phyloP scores from a whole-genome alignment of 345 rosid genomes.

The Eucalyptus grandis region DNA sequence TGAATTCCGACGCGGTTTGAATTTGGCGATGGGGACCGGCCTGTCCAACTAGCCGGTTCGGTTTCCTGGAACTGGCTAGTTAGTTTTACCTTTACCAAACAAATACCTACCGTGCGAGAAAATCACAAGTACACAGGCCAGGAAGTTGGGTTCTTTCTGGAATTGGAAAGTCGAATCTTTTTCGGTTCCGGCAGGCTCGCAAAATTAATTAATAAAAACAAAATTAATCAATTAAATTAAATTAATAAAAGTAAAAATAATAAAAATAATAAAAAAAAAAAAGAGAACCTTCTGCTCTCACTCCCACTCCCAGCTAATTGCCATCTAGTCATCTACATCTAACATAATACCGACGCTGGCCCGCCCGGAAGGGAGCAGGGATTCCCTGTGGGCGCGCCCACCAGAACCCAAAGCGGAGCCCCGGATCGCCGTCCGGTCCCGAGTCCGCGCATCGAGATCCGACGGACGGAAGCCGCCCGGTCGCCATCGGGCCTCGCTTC shows the following conservation, averaged over 20 bases:
- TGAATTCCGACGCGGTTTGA: not conserved
- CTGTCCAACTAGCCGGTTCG: not conserved
- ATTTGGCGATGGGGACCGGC: not conserved
- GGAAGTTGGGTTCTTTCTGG: not conserved
- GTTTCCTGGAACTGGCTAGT: not conserved
- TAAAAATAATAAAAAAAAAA: not conserved
- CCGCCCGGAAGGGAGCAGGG: not conserved
- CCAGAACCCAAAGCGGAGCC: not conserved
- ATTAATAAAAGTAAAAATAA: not conserved
- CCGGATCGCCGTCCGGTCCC: not conserved
- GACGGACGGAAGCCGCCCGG: not conserved
- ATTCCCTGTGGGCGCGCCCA: not conserved
- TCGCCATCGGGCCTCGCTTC: not conserved
- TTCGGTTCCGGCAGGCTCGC: not conserved
- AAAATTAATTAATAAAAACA: not conserved
- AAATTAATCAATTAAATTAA: not conserved
- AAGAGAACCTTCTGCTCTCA: not conserved
- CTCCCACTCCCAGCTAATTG: not conserved
- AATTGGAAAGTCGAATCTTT: not conserved
- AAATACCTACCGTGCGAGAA: not conserved
- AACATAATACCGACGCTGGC: not conserved
- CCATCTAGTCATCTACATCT: not conserved
- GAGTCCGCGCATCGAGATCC: not conserved
- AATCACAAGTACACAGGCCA: not conserved
- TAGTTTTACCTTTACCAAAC: not conserved